phyloP scores from a whole-genome alignment of 1,284 basidiomycete genomes.

The Pseudozyma hubeiensis region DNA sequence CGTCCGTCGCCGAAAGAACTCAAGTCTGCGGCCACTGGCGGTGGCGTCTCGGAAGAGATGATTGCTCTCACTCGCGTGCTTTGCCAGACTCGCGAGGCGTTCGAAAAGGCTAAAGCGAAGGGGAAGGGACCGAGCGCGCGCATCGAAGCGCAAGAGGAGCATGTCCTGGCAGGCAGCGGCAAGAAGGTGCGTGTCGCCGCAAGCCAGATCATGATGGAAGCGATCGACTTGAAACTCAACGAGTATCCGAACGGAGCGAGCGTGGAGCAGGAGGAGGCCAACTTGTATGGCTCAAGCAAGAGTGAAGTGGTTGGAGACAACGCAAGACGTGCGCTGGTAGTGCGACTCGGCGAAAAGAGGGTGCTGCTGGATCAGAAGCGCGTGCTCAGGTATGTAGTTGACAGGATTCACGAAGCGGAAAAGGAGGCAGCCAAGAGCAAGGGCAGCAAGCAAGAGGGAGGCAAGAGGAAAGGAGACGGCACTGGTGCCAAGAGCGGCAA shows the following conservation, averaged over 20 bases:
- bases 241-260: constrained; percentile 32
- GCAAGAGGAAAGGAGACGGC: constrained; percentile 11
- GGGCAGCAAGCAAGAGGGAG: constrained; percentile 3
- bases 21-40: constrained; percentile 69
- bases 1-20: constrained; percentile 36
- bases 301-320: constrained; percentile 25
- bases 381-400: constrained; percentile 43
- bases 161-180: constrained; percentile 5
- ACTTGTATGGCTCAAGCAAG: constrained; percentile 66
- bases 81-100: constrained; percentile 75
- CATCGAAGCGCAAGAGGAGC: constrained; percentile 71
- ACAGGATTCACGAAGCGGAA: constrained; percentile 29
- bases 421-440: constrained; percentile 36
- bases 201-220: constrained; percentile 40
- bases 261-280: constrained; percentile 73
- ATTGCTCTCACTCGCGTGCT: constrained; percentile 81
- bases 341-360: constrained; percentile 83
- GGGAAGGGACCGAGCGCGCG: constrained; percentile 83
- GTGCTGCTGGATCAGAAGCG: constrained; percentile 72
- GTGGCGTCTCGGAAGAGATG: constrained; percentile 76
- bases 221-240: constrained; percentile 40
- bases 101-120: constrained; percentile 76
- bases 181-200: constrained; percentile 22
- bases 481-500: not conserved
- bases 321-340: constrained; percentile 76